These are phyloP conservation scores for Colletotrichum plurivorum DNA, from an alignment of 2,329 filamentous ascomycete species.

Conservation along the genomic window DNA sequence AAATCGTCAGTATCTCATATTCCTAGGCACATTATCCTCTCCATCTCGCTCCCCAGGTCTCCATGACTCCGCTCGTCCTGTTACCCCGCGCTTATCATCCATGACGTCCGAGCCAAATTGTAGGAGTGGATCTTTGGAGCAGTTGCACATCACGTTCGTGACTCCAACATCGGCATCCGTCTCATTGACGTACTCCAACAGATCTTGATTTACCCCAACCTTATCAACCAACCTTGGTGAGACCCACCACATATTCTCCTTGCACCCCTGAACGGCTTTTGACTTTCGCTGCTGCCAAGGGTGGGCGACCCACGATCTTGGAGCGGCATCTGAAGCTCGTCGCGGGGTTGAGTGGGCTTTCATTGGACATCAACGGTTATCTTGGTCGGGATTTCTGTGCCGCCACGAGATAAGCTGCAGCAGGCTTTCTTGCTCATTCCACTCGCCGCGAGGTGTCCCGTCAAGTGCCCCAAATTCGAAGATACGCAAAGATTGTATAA, in stretches of 20 bases:
- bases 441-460: not conserved
- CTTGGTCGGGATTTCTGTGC: slow-evolving; percentile 33
- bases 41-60: not conserved
- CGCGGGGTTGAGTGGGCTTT: slow-evolving; percentile 27
- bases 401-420: slow-evolving; percentile 31
- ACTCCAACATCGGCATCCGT: slow-evolving; percentile 12
- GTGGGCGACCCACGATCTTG: slow-evolving; percentile 31
- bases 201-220: slow-evolving; percentile 30
- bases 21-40: not conserved
- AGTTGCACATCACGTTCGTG: not conserved
- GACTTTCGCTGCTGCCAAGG: slow-evolving; percentile 24
- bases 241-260: slow-evolving; percentile 18
- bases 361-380: slow-evolving; percentile 22
- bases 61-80: not conserved
- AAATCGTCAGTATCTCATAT: no score
- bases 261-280: slow-evolving; percentile 11
- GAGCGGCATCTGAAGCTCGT: slow-evolving; percentile 36
- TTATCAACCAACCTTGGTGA: slow-evolving; percentile 21
- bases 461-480: slow-evolving; percentile 24
- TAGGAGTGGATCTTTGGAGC: slow-evolving; percentile 12
- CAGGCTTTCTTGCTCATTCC: not conserved
- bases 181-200: slow-evolving; percentile 20
- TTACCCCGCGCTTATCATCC: slow-evolving; percentile 18
- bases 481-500: slow-evolving; percentile 12
- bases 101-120: not conserved